A percentile compares a stretch with the other conserved stretches of the same genome.
Evolutionary conservation across 2,329 filamentous ascomycete species (phyloP).

Genomic region (Diaporthe batatas): DNA sequence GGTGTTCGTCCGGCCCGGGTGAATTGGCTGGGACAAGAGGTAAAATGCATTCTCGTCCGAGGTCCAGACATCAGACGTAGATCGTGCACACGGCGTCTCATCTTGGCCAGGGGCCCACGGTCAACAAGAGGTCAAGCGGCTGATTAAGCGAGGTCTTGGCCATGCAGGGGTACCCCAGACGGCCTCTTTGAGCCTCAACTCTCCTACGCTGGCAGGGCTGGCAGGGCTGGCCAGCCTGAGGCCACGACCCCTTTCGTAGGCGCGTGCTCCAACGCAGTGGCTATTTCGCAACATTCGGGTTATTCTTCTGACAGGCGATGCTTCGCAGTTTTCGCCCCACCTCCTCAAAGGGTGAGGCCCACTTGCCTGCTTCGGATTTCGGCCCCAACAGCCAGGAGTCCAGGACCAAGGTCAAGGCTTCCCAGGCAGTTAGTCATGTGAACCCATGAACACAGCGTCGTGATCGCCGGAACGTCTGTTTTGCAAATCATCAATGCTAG

Average conservation of each 20-base stretch:
- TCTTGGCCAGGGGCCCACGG: neutral
- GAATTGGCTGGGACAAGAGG: slow-evolving; percentile 27
- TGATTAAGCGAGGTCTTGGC: slow-evolving; percentile 37
- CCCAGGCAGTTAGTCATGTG: neutral
- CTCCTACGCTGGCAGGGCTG: neutral
- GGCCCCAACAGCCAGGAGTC: neutral
- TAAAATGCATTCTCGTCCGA: slow-evolving; percentile 23
- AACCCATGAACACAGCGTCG: slow-evolving; percentile 16
- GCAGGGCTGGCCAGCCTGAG: neutral
- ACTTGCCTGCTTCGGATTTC: slow-evolving; percentile 9
- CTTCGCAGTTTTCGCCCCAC: neutral
- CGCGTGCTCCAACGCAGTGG: slow-evolving; percentile 21
- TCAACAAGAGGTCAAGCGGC: slow-evolving; percentile 17
- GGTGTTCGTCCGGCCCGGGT: slow-evolving; percentile 27
- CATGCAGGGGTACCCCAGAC: slow-evolving; percentile 9
- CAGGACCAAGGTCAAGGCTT: neutral
- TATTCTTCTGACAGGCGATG: slow-evolving; percentile 25
- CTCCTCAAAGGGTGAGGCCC: neutral
- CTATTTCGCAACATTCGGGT: slow-evolving; percentile 16
- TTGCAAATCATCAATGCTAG: slow-evolving; percentile 31
- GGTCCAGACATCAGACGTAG: slow-evolving; percentile 39
- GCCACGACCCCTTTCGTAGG: slow-evolving; percentile 7
- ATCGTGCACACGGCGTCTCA: slow-evolving; percentile 39
- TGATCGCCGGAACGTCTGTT: slow-evolving; percentile 30
- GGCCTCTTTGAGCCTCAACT: slow-evolving; percentile 28